Conservation (phyloP, 1,284 basidiomycete genomes). For the Tremellales sp. region DNA sequence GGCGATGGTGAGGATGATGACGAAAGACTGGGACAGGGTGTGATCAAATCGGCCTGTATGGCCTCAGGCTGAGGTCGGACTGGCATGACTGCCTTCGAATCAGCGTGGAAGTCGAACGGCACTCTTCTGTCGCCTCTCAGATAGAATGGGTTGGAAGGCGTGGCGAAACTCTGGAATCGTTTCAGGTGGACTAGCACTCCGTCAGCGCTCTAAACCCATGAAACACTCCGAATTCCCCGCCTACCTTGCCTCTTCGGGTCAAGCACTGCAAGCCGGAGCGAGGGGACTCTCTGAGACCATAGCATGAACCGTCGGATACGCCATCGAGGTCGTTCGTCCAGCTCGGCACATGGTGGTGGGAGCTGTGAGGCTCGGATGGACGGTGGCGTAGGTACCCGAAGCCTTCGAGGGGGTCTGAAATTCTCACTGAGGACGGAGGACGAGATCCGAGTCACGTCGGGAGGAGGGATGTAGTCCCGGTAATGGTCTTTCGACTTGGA, state of each 20-base stretch:
- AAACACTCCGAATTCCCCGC: neutral
- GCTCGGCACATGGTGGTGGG: slow-evolving; percentile 25
- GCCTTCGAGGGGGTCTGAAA: slow-evolving; percentile 11
- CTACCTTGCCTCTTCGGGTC: slow-evolving; percentile 26
- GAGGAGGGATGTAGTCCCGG: too few relatives aligned
- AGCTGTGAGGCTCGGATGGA: slow-evolving; percentile 15
- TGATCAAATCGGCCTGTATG: neutral
- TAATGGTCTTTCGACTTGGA: too few relatives aligned
- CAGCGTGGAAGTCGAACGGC: neutral
- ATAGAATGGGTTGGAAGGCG: slow-evolving; percentile 6
- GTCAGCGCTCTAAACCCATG: neutral
- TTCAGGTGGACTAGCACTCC: slow-evolving; percentile 15
- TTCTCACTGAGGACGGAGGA: neutral
- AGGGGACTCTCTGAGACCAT: slow-evolving; percentile 20
- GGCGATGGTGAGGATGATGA: neutral
- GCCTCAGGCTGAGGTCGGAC: neutral
- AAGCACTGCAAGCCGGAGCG: slow-evolving; percentile 17
- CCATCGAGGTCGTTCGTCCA: slow-evolving; percentile 21
- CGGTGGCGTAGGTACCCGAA: slow-evolving; percentile 10
- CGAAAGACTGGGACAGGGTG: neutral
- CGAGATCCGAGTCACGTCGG: too few relatives aligned
- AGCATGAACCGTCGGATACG: slow-evolving; percentile 24
- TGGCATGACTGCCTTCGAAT: neutral
- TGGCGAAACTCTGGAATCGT: slow-evolving; percentile 23
- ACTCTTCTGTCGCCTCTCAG: slow-evolving; percentile 1